Base-by-base conservation (phyloP, 352 stramenopile species). In the Globisporangium polare region DNA sequence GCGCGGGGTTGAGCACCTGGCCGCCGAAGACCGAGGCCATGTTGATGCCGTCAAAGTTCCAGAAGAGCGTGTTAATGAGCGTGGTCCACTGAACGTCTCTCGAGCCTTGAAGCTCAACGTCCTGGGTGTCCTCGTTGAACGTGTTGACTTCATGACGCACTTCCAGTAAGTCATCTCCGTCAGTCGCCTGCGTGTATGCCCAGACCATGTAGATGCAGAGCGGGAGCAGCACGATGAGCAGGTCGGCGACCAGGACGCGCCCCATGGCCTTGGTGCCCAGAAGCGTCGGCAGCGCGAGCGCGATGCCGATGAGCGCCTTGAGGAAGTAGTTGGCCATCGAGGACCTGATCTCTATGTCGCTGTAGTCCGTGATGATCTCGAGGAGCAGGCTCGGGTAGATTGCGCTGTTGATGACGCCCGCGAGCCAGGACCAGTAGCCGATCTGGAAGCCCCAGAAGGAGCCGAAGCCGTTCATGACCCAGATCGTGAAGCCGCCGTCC, bases 31-130 rank as follows among this genome's bases (percentile, higher is more conserved):
- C 80, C 5, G 84, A 91, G 1, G 81, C 89, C 53, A 72, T 78
- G 64, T 97, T 89, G 70, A 96, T 97, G 31, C 83, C 90, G 66
- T 97, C 97, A 26, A 96, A 84, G 70, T 97, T 97, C 89, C 90
- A 98, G 70, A 97, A 97, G 26, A 98, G 69, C 54, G 95, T 95
- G 62, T 97, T 97, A 8, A 97, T 55, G 41, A 90, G 91, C 17
- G 69, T 71, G 31, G 75, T 63, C 85, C 86, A 96, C 15, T 92
- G 31, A 47, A 79, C 73, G 18, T 60, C 53, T 10, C 67, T 41
- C 15, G 49, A 35, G 15, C 71, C 71, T 3, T 53, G 39, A 8
- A 53, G 22, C 5, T 63, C 52, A 22, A 70, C 64, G 37, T 70
- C 66, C 18, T 13, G 18, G 0, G 49, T 62, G 2, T 35, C 49